Percentiles rank a stretch among this genome's conserved stretches.
phyloP scores from a whole-genome alignment of 495 filamentous ascomycete genomes.

The Saxispiralis lemnorum region DNA sequence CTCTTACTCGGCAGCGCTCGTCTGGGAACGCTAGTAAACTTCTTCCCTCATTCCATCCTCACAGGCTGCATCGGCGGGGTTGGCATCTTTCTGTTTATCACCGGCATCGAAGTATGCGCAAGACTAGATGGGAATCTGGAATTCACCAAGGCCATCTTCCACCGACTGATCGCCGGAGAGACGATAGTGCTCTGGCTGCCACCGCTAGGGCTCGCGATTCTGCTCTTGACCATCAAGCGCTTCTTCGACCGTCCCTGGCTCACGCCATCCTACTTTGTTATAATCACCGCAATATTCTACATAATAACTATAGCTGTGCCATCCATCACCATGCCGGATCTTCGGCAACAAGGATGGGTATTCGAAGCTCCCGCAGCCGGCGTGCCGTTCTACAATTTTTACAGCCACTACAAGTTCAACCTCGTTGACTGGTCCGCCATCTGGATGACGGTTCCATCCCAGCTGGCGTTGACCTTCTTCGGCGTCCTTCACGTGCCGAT shows the following conservation, averaged over 20 bases:
- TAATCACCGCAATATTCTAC: constrained; percentile 67
- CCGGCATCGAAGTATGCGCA: constrained; percentile 87
- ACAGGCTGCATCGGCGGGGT: constrained; percentile 95
- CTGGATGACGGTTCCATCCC: constrained; percentile 65
- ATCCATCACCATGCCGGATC: constrained; percentile 38
- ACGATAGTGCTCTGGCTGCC: constrained; percentile 70
- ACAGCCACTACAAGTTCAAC: constrained; percentile 53
- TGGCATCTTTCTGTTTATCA: constrained; percentile 85
- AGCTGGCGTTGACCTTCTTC: constrained; percentile 96
- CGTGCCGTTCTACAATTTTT: constrained; percentile 93
- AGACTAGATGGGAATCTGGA: constrained; percentile 66
- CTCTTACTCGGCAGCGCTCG: constrained; percentile 71
- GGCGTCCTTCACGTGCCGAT: constrained; percentile 78
- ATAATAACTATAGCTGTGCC: constrained; percentile 51
- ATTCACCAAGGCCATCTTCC: constrained; percentile 57
- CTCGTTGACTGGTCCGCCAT: constrained; percentile 56
- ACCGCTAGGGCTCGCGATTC: constrained; percentile 56
- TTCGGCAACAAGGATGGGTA: constrained; percentile 68
- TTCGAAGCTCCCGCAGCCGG: constrained; percentile 68
- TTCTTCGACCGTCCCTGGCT: constrained; percentile 64
- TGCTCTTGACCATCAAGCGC: constrained; percentile 57
- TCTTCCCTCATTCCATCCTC: constrained; percentile 90
- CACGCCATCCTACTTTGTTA: constrained; percentile 71
- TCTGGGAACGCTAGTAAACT: constrained; percentile 80
- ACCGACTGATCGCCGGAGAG: constrained; percentile 48